Base-by-base conservation (phyloP, 2,329 filamentous ascomycete species). In the Westerdykella aurantiaca region DNA sequence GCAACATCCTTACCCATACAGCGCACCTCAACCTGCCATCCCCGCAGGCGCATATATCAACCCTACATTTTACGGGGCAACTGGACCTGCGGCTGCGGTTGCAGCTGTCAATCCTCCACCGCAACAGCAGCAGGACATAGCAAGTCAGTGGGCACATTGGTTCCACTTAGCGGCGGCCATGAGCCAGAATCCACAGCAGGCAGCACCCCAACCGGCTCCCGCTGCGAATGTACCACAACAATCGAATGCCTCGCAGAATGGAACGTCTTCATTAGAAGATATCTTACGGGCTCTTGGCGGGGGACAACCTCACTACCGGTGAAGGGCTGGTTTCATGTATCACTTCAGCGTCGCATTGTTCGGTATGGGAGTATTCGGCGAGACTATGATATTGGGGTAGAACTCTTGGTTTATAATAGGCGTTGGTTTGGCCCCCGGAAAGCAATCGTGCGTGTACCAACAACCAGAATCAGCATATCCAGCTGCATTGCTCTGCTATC, bases 21-120 rank as follows among this genome's bases (percentile, higher is more conserved):
- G 42, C n/a, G 39, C 52, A 41, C 41, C 44, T 31, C 16, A 46
- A 33, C 44, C 46, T 11, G 40, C 49, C 11, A 39, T 50, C 9
- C 52, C 61, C 3, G 49, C 56, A 9, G 58, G 59, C 4, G 50
- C 60, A 7, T 66, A 63, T 46, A 52, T 60, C 34, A 67, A 67
- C 40, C 62, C 63, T 14, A 50, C 54, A 7, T 62, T 60, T 48
- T 64, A 53, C 43, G 50, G 49, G 38, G 43, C 50, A 22, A 38
- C 41, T 2, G 16, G 41, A 17, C 25, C 44, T 35, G 45, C 48
- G 18, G 37, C 34, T 12, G 31, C 31, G 3, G 31, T 6, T 33
- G 25, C 25, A 3, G 25, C 25, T 7, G 11, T 9, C 25, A 29
- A 29, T 18, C 49, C 44, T 13, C 49, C 50, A 37, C 46, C 42